Evolutionary conservation across 225 moss, liverwort and hornwort species (phyloP), one percentile per base, ranked within the genome.

Genomic region (Marchantia paleacea): DNA sequence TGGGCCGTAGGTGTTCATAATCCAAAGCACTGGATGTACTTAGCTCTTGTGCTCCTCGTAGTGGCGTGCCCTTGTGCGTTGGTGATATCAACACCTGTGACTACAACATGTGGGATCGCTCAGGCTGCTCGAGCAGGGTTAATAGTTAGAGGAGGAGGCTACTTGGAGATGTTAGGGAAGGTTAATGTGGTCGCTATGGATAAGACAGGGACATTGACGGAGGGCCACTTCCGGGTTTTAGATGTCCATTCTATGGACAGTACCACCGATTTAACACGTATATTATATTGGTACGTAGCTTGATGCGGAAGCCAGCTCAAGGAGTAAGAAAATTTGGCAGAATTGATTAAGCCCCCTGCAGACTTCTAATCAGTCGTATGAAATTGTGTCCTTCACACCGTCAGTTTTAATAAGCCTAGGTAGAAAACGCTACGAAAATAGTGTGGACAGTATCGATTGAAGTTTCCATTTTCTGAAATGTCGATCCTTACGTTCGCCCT

Each of bases 21-120:
- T 74, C 89, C 84, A 80, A 81, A 67, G 75, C 93, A 90, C 85
- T 99, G 90, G 90, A 67, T 99, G 51, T 95, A 95, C 80, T 87
- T 99, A 78, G 92, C 95, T 71, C 89, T 99, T 15, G 92, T 95
- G 75, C 89, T 95, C 64, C 92, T 99, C 13, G 95, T 99, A 50
- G 92, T 93, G 48, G 84, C 97, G 66, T 99, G 97, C 47, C 97
- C 97, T 29, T 99, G 95, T 87, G 97, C 95, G 75, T 92, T 99
- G 80, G 97, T 99, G 69, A 93, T 99, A 87, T 97, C 97, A 24
- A 92, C 95, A 68, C 97, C 95, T 74, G 87, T 97, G 81, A 90
- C 93, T 64, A 88, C 93, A 74, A 97, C 97, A 9, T 99, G 93
- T 80, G 97, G 95, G 66, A 91, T 95, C 81, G 95, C 95, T 53